Evolutionary conservation across 768 basidiomycete genomes (phyloP).

Genomic region (Russula lepida): DNA sequence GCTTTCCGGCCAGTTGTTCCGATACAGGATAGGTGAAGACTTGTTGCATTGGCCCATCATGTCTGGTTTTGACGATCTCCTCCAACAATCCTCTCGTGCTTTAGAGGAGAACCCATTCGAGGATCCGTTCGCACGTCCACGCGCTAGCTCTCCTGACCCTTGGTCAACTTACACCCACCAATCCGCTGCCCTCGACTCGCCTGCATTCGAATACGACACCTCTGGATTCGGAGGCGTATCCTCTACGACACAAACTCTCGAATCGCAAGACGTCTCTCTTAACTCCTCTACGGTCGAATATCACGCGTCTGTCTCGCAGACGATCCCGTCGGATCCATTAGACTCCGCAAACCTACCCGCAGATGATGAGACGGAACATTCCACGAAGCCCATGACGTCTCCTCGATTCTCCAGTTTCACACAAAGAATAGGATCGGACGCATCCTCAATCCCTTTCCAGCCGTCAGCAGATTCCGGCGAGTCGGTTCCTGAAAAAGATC

Average conservation of each 20-base stretch:
- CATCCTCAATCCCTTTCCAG: constrained; percentile 15
- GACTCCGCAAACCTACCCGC: constrained; percentile 32
- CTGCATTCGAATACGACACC: constrained; percentile 17
- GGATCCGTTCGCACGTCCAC: constrained; percentile 24
- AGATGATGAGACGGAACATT: constrained; percentile 19
- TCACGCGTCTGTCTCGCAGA: background rate
- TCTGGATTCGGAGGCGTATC: constrained; percentile 10
- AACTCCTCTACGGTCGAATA: background rate
- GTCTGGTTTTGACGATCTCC: constrained; percentile 26
- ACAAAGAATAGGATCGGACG: constrained; percentile 33
- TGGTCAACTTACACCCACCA: constrained; percentile 21
- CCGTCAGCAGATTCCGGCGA: constrained; percentile 22
- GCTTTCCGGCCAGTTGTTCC: background rate
- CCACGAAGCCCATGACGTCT: constrained; percentile 11
- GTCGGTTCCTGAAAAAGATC: background rate
- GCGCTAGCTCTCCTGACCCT: constrained; percentile 25
- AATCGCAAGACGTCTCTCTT: background rate
- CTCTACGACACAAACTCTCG: constrained; percentile 1
- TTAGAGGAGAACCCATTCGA: constrained; percentile 27
- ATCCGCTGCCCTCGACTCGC: background rate
- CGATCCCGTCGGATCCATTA: constrained; percentile 30
- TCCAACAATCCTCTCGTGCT: constrained; percentile 21
- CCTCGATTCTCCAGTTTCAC: constrained; percentile 43
- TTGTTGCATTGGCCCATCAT: constrained; percentile 8
- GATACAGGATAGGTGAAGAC: too few relatives aligned